Evolutionary conservation across 805 yeast species (phyloP), one percentile per base, ranked within the genome.

Genomic region (Saturnispora bothae): DNA sequence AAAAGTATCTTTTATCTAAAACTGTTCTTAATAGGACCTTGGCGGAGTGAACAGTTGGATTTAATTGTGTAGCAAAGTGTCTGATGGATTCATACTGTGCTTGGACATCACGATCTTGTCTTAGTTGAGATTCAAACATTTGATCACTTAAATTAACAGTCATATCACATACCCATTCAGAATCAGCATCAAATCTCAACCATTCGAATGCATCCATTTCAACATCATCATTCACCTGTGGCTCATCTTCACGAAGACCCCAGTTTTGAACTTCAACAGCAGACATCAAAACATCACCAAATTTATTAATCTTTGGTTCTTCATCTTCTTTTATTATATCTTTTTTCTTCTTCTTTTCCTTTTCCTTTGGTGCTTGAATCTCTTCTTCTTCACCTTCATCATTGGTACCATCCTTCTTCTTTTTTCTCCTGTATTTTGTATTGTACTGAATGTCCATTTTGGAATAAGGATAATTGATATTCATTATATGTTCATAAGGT

Each of bases 141-240:
- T 85, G 82, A 50, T 86, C 96, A 0, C 95, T 94, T 58, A 88
- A 96, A 48, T 78, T 83, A 25, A 92, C 74, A 42, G 76, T 69
- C 17, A 84, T 65, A 47, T 73, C 74, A 43, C 94, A 84, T 35
- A 92, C 80, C 99, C 99, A 92, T 56, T 92, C 98, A 51, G 80
- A 83, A 56, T 92, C 99, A 0, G 96, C 88, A 60, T 92, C 99
- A n/a, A 89, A 83, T 49, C 99, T 68, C 28, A 92, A 69, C 99
- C 99, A 92, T 51, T 92, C 98, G 59, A 86, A 92, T 0, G 96
- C 96, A 29, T 63, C 63, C 30, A 78, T 86, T 15, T 41, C 43
- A 28, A 28, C 33, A 29, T 77, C 86, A 14, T 33, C 31, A 9
- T 26, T 26, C 8, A 28, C 33, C 25, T 32, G 20, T 16, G 36